A percentile compares a stretch with the other conserved stretches of the same genome.
Conservation (phyloP, 768 basidiomycete species). For the Arthromyces matolae region DNA sequence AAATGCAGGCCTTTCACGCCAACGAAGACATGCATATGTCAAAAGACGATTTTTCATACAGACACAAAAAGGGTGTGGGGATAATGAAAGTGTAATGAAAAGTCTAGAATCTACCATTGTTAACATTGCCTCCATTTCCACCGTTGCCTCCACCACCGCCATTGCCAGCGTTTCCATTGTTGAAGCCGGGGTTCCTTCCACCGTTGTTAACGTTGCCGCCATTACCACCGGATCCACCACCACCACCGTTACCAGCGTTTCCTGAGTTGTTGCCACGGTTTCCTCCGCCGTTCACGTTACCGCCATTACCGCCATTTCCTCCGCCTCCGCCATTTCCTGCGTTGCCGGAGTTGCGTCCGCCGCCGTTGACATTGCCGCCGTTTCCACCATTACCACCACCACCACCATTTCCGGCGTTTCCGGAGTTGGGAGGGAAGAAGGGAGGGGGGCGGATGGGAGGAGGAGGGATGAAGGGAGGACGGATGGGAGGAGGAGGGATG, state of each 20-base stretch:
- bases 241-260: constrained; percentile 3
- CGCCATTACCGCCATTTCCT: neutral
- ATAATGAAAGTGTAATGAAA: neutral
- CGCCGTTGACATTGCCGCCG: constrained; percentile 1
- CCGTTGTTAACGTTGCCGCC: constrained; percentile 2
- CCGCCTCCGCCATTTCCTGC: constrained; percentile 1
- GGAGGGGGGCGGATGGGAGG: neutral
- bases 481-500: neutral
- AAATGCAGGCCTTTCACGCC: too few relatives aligned
- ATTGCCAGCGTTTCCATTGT: constrained; percentile 3
- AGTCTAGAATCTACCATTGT: neutral
- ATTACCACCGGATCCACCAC: neutral
- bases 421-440: neutral
- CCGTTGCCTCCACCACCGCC: neutral
- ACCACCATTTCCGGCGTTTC: constrained; percentile 1
- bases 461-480: neutral
- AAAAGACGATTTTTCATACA: too few relatives aligned
- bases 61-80: neutral
- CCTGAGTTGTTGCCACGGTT: neutral
- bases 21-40: too few relatives aligned
- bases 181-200: neutral
- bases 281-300: constrained; percentile 1
- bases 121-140: neutral
- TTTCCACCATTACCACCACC: neutral
- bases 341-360: neutral